Percentiles rank a stretch among this genome's conserved stretches.
Conservation (phyloP, 495 filamentous ascomycete species). For the Neurospora hispaniola region DNA sequence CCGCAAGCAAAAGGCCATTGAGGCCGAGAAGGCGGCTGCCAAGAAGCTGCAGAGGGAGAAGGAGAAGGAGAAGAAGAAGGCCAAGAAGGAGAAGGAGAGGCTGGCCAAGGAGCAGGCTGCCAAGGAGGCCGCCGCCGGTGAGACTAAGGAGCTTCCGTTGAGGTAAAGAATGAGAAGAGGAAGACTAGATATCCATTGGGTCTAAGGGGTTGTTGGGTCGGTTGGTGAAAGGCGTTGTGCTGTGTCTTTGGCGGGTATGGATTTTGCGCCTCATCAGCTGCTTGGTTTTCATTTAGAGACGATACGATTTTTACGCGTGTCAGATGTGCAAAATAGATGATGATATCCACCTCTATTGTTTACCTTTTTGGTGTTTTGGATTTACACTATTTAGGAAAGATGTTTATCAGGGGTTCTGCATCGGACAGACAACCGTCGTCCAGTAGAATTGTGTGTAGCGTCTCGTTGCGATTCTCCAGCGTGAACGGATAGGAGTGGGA, state of each 20-base stretch:
- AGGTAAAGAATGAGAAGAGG: background rate
- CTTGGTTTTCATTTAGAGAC: background rate
- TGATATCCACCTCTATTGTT: background rate
- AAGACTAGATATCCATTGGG: background rate
- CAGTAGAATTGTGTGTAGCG: background rate
- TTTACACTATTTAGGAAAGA: background rate
- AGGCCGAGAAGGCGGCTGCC: constrained; percentile 16
- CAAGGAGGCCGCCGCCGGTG: constrained; percentile 9
- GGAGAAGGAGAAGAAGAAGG: constrained; percentile 21
- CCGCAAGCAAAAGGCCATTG: constrained; percentile 22
- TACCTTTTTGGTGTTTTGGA: background rate
- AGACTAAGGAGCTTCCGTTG: background rate
- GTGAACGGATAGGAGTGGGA: background rate
- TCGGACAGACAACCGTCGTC: background rate
- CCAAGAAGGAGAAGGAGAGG: constrained; percentile 23
- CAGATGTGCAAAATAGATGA: background rate
- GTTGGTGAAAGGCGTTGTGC: background rate
- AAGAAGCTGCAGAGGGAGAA: constrained; percentile 19
- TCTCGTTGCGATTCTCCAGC: background rate
- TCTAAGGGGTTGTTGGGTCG: background rate
- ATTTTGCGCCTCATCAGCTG: background rate
- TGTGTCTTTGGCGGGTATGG: background rate
- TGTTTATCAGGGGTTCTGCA: background rate
- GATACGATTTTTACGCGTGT: background rate
- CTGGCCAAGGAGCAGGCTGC: constrained; percentile 18